Evolutionary conservation across 352 stramenopile species (phyloP), one percentile per base, ranked within the genome.

Genomic region (Phytopythium mirpurense): DNA sequence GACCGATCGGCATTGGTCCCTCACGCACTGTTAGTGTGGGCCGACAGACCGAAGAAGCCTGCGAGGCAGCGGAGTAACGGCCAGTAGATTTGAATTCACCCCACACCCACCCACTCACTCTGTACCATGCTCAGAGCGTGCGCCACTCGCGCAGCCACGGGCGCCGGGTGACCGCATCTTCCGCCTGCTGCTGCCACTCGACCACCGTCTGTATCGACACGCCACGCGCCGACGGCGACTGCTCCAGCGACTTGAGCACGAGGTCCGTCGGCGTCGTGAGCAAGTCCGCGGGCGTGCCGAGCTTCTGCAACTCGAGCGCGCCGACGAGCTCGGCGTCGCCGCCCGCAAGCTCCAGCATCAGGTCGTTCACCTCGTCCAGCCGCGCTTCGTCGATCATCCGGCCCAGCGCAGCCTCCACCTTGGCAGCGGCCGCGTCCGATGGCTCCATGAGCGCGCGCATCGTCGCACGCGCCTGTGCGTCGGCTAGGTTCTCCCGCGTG

Each of bases 111-210:
- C 19, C n/a, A n/a, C 27, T 26, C 42, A 11, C 27, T 32, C 43
- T 6, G 19, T 19, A 18, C 12, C 45, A 27, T 27, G 27, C 32
- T 74, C 63, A 95, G 11, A 93, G 54, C 6, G 78, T 95, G 11
- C 83, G 78, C 84, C 84, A 95, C 15, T 91, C 77, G n/a, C 56
- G 65, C 59, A 95, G 63, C 84, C 84, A 95, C 24, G 67, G 54
- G 5, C 69, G 67, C 12, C 72, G 36, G 24, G 63, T 38, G 16
- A 95, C 62, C 19, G 73, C 61, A 23, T 46, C 41, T 35, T 70
- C 56, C 3, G 80, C 74, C 3, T 62, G 56, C 10, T 65, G 45
- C 54, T 88, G 77, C 84, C 84, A 95, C 5, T 52, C 46, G 11
- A 56, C 35, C 11, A 88, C 70, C 9, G 57, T 51, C 36, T 69